Conservation (phyloP, 768 basidiomycete genomes). For the Podaxis carcinomalis region DNA sequence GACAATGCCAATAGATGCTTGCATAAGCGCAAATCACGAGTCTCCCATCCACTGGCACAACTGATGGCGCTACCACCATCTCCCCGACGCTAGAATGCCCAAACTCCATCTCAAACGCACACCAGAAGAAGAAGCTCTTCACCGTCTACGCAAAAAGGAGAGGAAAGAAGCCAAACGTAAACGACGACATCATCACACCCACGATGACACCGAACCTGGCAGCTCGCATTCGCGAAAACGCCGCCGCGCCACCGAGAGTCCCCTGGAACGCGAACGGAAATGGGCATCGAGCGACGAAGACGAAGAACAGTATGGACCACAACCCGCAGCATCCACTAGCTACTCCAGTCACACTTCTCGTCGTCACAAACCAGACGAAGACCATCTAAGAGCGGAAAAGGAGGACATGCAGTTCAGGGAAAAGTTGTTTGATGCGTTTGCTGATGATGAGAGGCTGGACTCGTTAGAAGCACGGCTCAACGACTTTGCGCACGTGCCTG, state of each 20-base stretch:
- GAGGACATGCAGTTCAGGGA: conserved; percentile 69
- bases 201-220: conserved; percentile 14
- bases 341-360: conserved; percentile 12
- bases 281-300: conserved; percentile 50
- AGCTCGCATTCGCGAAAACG: conserved; percentile 22
- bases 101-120: conserved; percentile 64
- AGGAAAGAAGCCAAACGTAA: conserved; percentile 31
- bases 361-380: conserved; percentile 36
- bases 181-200: conserved; percentile 14
- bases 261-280: conserved; percentile 30
- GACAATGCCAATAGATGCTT: background rate
- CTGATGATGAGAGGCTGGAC: conserved; percentile 68
- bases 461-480: conserved; percentile 60
- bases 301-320: conserved; percentile 21
- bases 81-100: conserved; percentile 26
- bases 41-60: background rate
- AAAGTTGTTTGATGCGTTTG: conserved; percentile 69
- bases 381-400: conserved; percentile 44
- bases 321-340: conserved; percentile 14
- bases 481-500: conserved; percentile 67
- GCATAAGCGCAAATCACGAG: conserved; percentile 13
- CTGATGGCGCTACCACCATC: background rate
- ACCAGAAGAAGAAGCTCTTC: conserved; percentile 51
- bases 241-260: conserved; percentile 16
- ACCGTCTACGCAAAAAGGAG: conserved; percentile 32